phyloP scores from a whole-genome alignment of 2,329 filamentous ascomycete species.

The Xenoacremonium recifei region DNA sequence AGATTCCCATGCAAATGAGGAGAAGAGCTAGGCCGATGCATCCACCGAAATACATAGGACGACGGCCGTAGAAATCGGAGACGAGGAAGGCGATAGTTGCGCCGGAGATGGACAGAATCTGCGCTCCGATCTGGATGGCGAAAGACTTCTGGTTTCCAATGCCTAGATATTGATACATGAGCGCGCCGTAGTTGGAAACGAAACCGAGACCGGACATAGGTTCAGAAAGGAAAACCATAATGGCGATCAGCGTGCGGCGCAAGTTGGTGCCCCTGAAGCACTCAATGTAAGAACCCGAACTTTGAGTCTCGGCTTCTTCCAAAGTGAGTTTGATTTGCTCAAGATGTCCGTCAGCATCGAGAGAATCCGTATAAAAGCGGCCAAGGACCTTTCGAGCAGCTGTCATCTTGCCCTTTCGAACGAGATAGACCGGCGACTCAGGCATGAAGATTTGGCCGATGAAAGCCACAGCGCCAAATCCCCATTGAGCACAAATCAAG shows the following conservation, averaged over 20 bases:
- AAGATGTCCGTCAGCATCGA: not conserved
- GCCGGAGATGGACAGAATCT: conserved; percentile 28
- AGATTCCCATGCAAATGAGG: conserved; percentile 29
- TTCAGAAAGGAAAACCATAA: not conserved
- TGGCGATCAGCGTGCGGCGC: not conserved
- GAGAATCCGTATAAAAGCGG: conserved; percentile 30
- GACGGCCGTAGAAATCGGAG: conserved; percentile 25
- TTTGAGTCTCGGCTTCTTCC: conserved; percentile 34
- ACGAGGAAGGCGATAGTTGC: conserved; percentile 26
- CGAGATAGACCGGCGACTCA: not conserved
- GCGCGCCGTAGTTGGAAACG: conserved; percentile 34
- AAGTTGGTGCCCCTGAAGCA: not conserved
- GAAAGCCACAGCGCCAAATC: not conserved
- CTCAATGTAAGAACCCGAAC: not conserved
- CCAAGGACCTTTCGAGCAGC: conserved; percentile 26
- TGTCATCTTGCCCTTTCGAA: not conserved
- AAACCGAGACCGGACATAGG: not conserved
- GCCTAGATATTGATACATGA: conserved; percentile 31
- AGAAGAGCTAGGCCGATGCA: conserved; percentile 20
- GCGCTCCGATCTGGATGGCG: conserved; percentile 26
- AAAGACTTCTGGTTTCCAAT: conserved; percentile 27
- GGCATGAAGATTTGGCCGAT: not conserved
- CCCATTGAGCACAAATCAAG: conserved; percentile 30
- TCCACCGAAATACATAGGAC: conserved; percentile 27
- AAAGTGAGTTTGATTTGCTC: conserved; percentile 47